Base-by-base conservation (phyloP, 352 stramenopile genomes). In the Globisporangium nagaii region DNA sequence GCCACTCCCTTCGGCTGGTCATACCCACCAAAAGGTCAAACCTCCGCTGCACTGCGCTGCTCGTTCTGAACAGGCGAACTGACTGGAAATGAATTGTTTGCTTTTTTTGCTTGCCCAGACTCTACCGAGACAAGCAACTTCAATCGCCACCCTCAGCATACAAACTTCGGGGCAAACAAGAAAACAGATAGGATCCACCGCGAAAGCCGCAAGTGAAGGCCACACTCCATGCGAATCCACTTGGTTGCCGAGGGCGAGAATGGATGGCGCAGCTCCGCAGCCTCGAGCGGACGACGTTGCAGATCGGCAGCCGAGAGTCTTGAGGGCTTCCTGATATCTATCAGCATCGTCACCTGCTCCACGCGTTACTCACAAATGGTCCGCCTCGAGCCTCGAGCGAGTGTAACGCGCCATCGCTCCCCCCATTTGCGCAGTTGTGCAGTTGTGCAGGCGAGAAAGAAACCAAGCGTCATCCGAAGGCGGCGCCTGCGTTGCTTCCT, bases 301-400 rank as follows among this genome's bases (percentile, higher is more conserved):
- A n/a, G n/a, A n/a, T n/a, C n/a, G n/a, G n/a, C n/a, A n/a, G n/a
- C n/a, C n/a, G n/a, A n/a, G n/a, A n/a, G n/a, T n/a, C n/a, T n/a
- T n/a, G n/a, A n/a, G n/a, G n/a, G 22, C 22, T 8, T 10, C 9
- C 46, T 53, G 46, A 53, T 53, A 53, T 53, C 46, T 43, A 53
- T 53, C 46, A 53, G 31, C 20, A 42, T 42, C 46, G 20, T 53
- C 31, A 42, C 34, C 20, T 28, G 40, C n/a, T n/a, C n/a, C 15
- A 6, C 40, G 19, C 20, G 35, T 53, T 53, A 53, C 46, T 53
- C 31, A 53, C 46, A 25, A 27, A 46, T 55, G 48, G 36, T 55
- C 48, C 35, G 48, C 27, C 48, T 43, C 48, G 48, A 45, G n/a
- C n/a, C 44, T 3, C n/a, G 43, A 22, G 47, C 47, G 34, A 34